Evolutionary conservation across 306 rosid species (phyloP).

Genomic region (Corylus americana): DNA sequence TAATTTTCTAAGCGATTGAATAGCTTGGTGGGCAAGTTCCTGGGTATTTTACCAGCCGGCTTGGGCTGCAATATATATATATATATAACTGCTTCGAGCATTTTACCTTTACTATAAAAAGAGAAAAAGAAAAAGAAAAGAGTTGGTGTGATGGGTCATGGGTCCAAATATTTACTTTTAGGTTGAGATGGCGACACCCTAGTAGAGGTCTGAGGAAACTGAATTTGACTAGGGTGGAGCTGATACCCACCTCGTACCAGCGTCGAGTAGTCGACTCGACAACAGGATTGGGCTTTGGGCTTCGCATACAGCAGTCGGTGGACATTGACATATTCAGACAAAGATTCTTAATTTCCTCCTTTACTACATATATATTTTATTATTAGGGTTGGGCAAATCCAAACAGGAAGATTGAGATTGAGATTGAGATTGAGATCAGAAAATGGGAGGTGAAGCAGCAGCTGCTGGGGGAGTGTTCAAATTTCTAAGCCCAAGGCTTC

Average conservation of each 20-base stretch:
- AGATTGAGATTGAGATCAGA: constrained; percentile 22
- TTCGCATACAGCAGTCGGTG: background rate
- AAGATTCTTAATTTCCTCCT: background rate
- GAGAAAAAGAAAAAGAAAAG: too few species aligned
- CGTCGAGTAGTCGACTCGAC: background rate
- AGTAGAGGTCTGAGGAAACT: background rate
- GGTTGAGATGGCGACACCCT: background rate
- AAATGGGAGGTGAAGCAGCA: constrained; percentile 51
- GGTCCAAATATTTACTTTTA: background rate
- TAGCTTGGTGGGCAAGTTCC: too few species aligned
- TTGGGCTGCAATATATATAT: too few species aligned
- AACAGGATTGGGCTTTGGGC: background rate
- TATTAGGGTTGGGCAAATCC: too few species aligned
- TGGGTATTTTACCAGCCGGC: too few species aligned
- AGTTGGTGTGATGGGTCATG: background rate
- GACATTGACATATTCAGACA: background rate
- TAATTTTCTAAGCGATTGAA: too few species aligned
- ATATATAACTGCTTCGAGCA: too few species aligned
- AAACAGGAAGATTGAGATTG: too few species aligned
- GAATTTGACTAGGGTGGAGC: background rate
- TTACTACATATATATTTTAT: background rate
- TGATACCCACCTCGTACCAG: background rate
- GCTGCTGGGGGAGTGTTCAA: constrained; percentile 29
- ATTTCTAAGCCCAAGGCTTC: constrained; percentile 39
- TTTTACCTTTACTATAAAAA: background rate